A percentile compares a stretch with the other conserved stretches of the same genome.
phyloP scores from a whole-genome alignment of 2,329 filamentous ascomycete species.

The Colletotrichum sp. region DNA sequence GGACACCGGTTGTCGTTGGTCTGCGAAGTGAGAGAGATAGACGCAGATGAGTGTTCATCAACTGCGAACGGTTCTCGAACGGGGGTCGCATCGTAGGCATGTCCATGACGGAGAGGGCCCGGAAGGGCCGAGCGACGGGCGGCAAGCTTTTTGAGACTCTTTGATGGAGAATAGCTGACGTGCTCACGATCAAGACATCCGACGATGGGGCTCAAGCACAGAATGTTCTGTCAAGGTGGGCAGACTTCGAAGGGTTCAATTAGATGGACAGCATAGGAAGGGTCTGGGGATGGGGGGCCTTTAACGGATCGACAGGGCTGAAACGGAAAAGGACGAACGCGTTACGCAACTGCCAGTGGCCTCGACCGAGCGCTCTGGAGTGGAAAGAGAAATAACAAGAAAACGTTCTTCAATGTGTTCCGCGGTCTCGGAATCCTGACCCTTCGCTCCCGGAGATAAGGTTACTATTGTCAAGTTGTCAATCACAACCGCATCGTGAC shows the following conservation, averaged over 20 bases:
- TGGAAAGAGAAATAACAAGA: not conserved
- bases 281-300: not conserved
- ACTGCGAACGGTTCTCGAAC: not conserved
- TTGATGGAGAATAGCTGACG: not conserved
- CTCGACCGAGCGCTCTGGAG: not conserved
- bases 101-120: not conserved
- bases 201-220: not conserved
- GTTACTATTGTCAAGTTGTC: not conserved
- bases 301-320: conserved; percentile 12
- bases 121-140: not conserved
- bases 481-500: not conserved
- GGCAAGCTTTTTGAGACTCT: not conserved
- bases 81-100: not conserved
- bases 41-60: not conserved
- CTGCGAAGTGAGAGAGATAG: not conserved
- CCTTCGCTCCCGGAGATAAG: not conserved
- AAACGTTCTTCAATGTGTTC: not conserved
- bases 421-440: not conserved
- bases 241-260: not conserved
- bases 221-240: not conserved
- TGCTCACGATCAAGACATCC: not conserved
- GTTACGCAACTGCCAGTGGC: not conserved
- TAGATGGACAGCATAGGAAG: not conserved
- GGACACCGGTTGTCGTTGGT: not conserved
- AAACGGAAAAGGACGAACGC: not conserved